phyloP scores from a whole-genome alignment of 2,329 filamentous ascomycete species.

The Trichoderma semiorbis region DNA sequence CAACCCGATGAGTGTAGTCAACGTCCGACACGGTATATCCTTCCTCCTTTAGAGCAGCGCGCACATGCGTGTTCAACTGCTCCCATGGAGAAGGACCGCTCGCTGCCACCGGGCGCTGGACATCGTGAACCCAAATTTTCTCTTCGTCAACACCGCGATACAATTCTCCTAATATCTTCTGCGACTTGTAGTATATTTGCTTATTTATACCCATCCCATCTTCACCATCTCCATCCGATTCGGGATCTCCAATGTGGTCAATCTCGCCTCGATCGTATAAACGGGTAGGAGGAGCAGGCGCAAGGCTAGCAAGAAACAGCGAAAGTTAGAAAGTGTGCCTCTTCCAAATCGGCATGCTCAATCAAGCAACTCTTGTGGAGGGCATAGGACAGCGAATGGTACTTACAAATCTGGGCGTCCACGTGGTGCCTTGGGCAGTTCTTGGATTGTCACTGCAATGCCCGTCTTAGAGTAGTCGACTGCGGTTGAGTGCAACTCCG shows the following conservation, averaged over 20 bases:
- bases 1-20: conserved; percentile 33
- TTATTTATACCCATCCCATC: conserved; percentile 43
- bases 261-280: conserved; percentile 46
- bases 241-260: conserved; percentile 29
- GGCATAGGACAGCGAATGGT: background rate
- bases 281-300: conserved; percentile 43
- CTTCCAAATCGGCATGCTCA: background rate
- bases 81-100: conserved; percentile 42
- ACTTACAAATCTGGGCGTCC: conserved; percentile 55
- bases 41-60: conserved; percentile 19
- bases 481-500: conserved; percentile 64
- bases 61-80: conserved; percentile 32
- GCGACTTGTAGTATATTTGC: conserved; percentile 61
- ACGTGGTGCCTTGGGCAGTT: conserved; percentile 39
- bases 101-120: conserved; percentile 31
- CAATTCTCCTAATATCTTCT: conserved; percentile 65
- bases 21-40: conserved; percentile 21
- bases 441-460: conserved; percentile 48
- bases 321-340: background rate
- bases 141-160: conserved; percentile 72
- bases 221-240: conserved; percentile 37
- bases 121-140: conserved; percentile 56
- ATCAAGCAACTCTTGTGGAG: background rate
- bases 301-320: conserved; percentile 36
- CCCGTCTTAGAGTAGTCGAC: conserved; percentile 78